Evolutionary conservation across 1,139 yeast species (phyloP), one percentile per base, ranked within the genome.

Genomic region (Geotrichum cucujoidarum): DNA sequence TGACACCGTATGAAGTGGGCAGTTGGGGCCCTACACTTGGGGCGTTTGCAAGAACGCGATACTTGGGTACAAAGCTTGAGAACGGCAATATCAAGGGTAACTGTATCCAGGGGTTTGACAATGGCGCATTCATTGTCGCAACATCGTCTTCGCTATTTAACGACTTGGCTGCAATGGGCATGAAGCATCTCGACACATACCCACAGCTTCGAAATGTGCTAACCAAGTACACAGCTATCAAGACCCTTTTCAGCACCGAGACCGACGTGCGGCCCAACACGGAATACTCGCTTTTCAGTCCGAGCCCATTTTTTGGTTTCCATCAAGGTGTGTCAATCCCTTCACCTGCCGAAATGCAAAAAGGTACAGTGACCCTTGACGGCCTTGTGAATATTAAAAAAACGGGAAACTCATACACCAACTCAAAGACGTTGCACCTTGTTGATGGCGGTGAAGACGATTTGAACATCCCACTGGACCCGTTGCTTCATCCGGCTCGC

Each of bases 401-500:
- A 38, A 73, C 75, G 11, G 48, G 50, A 2, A 47, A 51, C 17
- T 69, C 76, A 11, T 54, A 49, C 36, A 49, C 54, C 6, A 42
- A 44, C 22, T 45, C 52, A 8, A 44, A 50, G 16, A 43, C 51
- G 16, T 68, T 86, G 49, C 76, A 69, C 62, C 71, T 87, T 52
- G 89, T 80, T 24, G 95, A 88, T 63, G 96, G 96, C 52, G 95
- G 95, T 54, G 90, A 83, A 66, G 95, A 87, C 67, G 64, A 65
- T 14, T 89, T 86, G 64, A 85, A 85, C 59, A 73, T 88, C 35
- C 95, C 96, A 14, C 69, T 86, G 40, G 73, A 76, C 49, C 96
- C 96, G 20, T 71, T 87, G 55, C 65, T 88, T 45, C 89, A 83
- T 66, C 76, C 80, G 5, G 75, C 75, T 41, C 76, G 95, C 61